A percentile compares a stretch with the other conserved stretches of the same genome.
Evolutionary conservation across 139 green algal species (phyloP).

Genomic region (Dunaliella primolecta): DNA sequence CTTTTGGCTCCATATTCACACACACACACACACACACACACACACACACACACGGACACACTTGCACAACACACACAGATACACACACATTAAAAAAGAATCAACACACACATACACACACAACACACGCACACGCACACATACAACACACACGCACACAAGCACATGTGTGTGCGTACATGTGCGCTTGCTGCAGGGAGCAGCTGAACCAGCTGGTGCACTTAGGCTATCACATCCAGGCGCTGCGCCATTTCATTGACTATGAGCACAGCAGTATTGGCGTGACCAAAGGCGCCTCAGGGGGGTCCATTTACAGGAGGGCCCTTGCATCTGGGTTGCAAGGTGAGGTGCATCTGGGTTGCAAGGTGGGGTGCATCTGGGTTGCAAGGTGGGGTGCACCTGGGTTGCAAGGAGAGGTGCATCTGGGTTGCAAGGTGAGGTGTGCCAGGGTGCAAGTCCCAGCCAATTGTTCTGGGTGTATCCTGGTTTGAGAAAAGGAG

Average conservation of each 20-base stretch:
- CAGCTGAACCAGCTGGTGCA: slow-evolving; percentile 58
- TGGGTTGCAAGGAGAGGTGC: slow-evolving; percentile 63
- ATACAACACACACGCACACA: slow-evolving; percentile 8
- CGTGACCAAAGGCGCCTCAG: not conserved
- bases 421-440: not conserved
- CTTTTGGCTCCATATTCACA: no score
- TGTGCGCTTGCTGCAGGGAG: slow-evolving; percentile 37
- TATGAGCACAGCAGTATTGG: slow-evolving; percentile 15
- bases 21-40: not conserved
- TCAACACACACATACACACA: not conserved
- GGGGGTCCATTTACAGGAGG: slow-evolving; percentile 53
- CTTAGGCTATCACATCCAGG: slow-evolving; percentile 66
- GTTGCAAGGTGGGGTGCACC: slow-evolving; percentile 56
- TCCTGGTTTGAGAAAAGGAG: no score
- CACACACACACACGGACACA: not conserved
- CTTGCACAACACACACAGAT: no score
- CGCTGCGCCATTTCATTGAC: slow-evolving; percentile 64
- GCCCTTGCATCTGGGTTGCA: slow-evolving; percentile 68
- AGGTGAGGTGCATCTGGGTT: slow-evolving; percentile 64
- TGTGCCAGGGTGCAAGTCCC: not conserved
- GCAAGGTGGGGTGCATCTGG: slow-evolving; percentile 58
- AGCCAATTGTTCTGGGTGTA: not conserved
- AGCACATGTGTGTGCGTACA: not conserved
- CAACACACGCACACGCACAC: not conserved
- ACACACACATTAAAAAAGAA: no score